These are phyloP conservation scores for Boletellus ananiceps DNA, from an alignment of 768 basidiomycete genomes.

Conservation along the genomic window DNA sequence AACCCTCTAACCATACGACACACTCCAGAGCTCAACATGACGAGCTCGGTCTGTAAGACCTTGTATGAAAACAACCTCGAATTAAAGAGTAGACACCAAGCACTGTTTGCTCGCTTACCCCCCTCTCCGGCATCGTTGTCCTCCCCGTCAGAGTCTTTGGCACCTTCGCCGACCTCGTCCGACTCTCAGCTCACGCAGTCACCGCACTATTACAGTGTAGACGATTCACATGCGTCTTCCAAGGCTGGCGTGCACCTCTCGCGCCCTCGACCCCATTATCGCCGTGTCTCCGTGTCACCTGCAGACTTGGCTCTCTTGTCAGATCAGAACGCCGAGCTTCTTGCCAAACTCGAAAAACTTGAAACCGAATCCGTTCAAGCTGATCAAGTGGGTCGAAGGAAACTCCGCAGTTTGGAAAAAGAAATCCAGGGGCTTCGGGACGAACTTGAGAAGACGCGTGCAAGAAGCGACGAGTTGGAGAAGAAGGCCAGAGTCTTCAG, in stretches of 20 bases:
- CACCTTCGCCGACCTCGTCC: conserved; percentile 24
- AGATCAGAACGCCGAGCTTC: conserved; percentile 80
- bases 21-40: conserved; percentile 53
- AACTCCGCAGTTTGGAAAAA: conserved; percentile 68
- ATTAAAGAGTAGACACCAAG: conserved; percentile 68
- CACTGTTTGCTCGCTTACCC: conserved; percentile 61
- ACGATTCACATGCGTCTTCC: conserved; percentile 24
- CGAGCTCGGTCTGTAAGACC: conserved; percentile 64
- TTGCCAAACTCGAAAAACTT: conserved; percentile 68
- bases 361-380: conserved; percentile 64
- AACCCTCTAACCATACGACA: conserved; percentile 21
- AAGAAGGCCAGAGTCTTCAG: conserved; percentile 49
- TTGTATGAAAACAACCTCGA: conserved; percentile 65
- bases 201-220: conserved; percentile 28
- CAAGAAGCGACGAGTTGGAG: conserved; percentile 66
- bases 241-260: conserved; percentile 16
- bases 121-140: conserved; percentile 37
- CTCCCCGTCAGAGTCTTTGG: conserved; percentile 24
- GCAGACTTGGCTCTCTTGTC: conserved; percentile 66
- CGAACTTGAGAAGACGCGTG: conserved; percentile 74
- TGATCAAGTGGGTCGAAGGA: conserved; percentile 64
- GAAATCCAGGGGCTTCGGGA: conserved; percentile 73
- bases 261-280: conserved; percentile 24
- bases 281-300: conserved; percentile 59
- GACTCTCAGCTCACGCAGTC: conserved; percentile 31